Evolutionary conservation across 2,329 filamentous ascomycete species (phyloP), one percentile per base, ranked within the genome.

Genomic region (Ustilaginoidea virens): DNA sequence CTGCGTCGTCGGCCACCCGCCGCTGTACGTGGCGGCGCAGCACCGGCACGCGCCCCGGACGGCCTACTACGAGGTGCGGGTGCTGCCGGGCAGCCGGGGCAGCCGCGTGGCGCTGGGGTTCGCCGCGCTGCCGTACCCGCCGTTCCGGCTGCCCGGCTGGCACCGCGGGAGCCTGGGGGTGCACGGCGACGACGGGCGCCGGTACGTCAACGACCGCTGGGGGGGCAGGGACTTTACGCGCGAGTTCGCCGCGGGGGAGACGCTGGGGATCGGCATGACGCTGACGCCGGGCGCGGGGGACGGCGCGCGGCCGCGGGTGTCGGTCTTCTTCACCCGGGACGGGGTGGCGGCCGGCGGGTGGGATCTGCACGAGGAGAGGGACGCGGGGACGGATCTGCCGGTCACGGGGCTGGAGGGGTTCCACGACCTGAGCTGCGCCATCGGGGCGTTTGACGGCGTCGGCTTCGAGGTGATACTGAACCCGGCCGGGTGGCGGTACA

Each of bases 111-210:
- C 73, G 0, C 46, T 87, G 7, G 81, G 81, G 7, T 83, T 74
- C 48, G 56, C 67, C 0, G 80, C 79, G 2, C 67, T 77, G 27
- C 81, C 81, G 6, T 87, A 85, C 45, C 81, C 81, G 5, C 61
- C 66, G 0, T 87, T 82, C 57, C 67, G 81, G 6, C 64, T 86
- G 34, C 81, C 81, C 0, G 81, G 81, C 2, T 87, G 80, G 81
- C 77, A 90, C 46, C 66, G 80, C 19, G 80, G 69, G 12, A 77
- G 71, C 37, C 44, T 86, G 10, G 81, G 63, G 2, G 70, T 87
- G n/a, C 81, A 87, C 47, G 74, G 76, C 26, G 81, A 87, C 48
- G 81, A 87, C 48, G 81, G 81, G 0, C 66, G 76, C 41, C 67
- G 68, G 48, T 90, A 78, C 47, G 63, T 83, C 42, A 82, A 85